Evolutionary conservation across 2,329 filamentous ascomycete species (phyloP).

Genomic region (Aspergillus novofumigatus): DNA sequence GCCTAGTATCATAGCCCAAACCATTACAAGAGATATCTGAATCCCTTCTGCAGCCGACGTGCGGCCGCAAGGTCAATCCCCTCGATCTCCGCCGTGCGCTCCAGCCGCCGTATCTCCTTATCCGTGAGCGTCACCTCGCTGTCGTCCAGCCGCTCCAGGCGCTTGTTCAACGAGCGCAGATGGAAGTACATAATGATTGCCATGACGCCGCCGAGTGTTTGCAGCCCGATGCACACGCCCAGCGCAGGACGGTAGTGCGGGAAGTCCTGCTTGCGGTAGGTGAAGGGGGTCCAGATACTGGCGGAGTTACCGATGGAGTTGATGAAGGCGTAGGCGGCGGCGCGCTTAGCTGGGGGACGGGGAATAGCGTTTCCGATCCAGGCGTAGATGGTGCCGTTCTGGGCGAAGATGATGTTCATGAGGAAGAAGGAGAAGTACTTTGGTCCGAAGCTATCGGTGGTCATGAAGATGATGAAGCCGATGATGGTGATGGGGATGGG

Average conservation of each 20-base stretch:
- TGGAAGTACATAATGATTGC: conserved; percentile 38
- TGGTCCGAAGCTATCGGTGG: conserved; percentile 47
- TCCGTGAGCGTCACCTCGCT: conserved; percentile 44
- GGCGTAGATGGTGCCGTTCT: conserved; percentile 48
- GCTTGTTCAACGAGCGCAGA: conserved; percentile 46
- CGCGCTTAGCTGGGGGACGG: conserved; percentile 52
- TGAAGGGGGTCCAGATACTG: conserved; percentile 51
- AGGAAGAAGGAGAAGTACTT: conserved; percentile 56
- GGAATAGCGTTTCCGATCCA: conserved; percentile 52
- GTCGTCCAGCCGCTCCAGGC: conserved; percentile 49
- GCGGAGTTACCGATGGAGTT: conserved; percentile 53
- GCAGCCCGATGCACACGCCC: conserved; percentile 40
- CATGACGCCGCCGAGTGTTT: conserved; percentile 31
- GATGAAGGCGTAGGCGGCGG: conserved; percentile 53
- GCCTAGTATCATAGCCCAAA: not conserved
- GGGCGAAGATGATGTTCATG: conserved; percentile 54
- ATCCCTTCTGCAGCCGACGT: conserved; percentile 51
- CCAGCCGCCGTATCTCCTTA: conserved; percentile 45
- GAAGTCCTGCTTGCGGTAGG: conserved; percentile 38
- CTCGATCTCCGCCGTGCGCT: conserved; percentile 50
- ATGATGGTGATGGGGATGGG: conserved; percentile 50
- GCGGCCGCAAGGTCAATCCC: conserved; percentile 49
- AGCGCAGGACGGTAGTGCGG: conserved; percentile 42
- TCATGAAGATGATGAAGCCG: conserved; percentile 54
- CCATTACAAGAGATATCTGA: conserved; percentile 42